Evolutionary conservation across 192 early-diverging fungal genomes (phyloP), one percentile per base, ranked within the genome.

Genomic region (Jimgerdemannia lactiflua): DNA sequence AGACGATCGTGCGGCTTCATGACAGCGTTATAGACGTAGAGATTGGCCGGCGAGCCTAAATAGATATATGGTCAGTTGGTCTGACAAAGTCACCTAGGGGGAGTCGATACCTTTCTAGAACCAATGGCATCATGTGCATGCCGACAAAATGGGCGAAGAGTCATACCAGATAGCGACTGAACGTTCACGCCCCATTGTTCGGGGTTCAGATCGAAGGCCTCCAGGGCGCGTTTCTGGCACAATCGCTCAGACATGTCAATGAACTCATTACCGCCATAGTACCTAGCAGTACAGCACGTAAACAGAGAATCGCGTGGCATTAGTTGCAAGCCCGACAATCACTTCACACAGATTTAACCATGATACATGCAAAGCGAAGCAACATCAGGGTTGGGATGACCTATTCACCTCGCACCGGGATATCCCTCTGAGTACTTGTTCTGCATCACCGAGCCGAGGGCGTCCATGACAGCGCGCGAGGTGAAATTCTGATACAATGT

Each of bases 341-440:
- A 29, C 29, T 29, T 29, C 29, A 29, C 29, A 29, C 29, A 29
- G 29, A 29, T 29, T 29, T 1, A 29, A 29, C 29, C 29, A 29
- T 29, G 29, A 1, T 29, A 29, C 29, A 29, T 29, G 29, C 29
- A 29, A 29, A 29, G 29, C 29, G 29, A 29, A 29, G 29, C 29
- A 29, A 29, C 29, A 29, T 29, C 29, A 29, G 29, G 29, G 29
- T 29, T 59, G 49, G 40, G 17, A 59, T 14, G 8, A 14, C 6
- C 49, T 66, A 39, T 64, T 71, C 81, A 89, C 82, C 96, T 92
- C 29, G 96, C 96, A 42, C 93, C 93, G 8, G 95, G 95, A 88
- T 99, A 98, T 43, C 96, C 97, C 85, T 98, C 97, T 39, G 96
- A 97, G 88, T 99, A 99, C 87, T 99, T 99, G 92, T 99, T 99